phyloP scores from a whole-genome alignment of 192 early-diverging fungal species.

The Umbelopsis sp. region DNA sequence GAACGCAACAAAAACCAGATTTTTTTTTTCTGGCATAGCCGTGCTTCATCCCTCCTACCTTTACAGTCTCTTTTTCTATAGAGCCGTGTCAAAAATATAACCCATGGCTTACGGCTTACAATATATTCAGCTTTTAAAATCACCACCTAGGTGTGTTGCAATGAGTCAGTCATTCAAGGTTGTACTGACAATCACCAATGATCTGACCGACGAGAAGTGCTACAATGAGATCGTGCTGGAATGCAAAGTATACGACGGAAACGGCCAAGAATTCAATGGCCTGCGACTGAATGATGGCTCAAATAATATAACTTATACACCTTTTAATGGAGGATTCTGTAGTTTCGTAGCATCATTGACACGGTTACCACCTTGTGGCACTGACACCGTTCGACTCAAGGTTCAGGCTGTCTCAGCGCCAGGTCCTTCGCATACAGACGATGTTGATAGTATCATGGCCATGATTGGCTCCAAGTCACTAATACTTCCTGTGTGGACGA shows the following conservation, averaged over 20 bases:
- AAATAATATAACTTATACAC: not conserved
- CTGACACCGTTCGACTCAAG: not conserved
- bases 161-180: constrained; percentile 25
- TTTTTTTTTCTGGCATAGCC: too few relatives aligned
- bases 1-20: not conserved
- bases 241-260: not conserved
- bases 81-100: not conserved
- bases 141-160: constrained; percentile 22
- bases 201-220: constrained; percentile 30
- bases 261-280: not conserved
- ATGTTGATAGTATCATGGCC: not conserved
- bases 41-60: too few relatives aligned
- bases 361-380: not conserved
- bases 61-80: too few relatives aligned
- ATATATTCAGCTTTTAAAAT: constrained; percentile 35
- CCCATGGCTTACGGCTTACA: not conserved
- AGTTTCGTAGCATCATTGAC: constrained; percentile 10
- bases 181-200: constrained; percentile 33
- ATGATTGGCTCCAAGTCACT: constrained; percentile 2
- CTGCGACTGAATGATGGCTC: not conserved
- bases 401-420: not conserved
- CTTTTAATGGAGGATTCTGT: constrained; percentile 17
- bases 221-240: not conserved
- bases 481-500: constrained; percentile 24
- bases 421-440: not conserved